Conservation (phyloP, 2,329 filamentous ascomycete species). For the Pseudogymnoascus destructans region DNA sequence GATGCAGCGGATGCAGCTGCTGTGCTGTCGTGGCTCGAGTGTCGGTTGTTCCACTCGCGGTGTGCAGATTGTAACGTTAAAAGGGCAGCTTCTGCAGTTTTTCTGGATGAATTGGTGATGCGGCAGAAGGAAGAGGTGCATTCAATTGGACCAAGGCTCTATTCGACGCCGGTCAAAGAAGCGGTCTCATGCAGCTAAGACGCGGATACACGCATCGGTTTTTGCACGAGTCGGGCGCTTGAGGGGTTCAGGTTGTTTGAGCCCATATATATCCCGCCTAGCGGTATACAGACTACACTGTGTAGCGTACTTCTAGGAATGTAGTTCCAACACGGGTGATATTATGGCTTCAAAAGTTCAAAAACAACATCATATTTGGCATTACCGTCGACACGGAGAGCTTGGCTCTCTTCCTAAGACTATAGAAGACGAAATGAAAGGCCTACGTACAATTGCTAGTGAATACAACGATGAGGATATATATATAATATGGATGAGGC, state of each 20-base stretch:
- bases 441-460: no score
- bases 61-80: slow-evolving; percentile 7
- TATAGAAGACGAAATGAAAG: no score
- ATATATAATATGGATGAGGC: no score
- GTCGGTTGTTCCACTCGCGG: slow-evolving; percentile 13
- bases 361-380: no score
- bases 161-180: background rate
- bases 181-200: slow-evolving; percentile 6
- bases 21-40: slow-evolving; percentile 26
- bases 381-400: no score
- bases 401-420: no score
- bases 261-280: no score
- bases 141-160: slow-evolving; percentile 4
- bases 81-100: slow-evolving; percentile 1
- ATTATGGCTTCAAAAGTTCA: no score
- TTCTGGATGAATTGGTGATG: slow-evolving; percentile 4
- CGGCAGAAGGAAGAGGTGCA: background rate
- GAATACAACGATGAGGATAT: no score
- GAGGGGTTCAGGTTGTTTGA: slow-evolving; percentile 3
- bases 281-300: no score
- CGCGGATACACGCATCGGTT: background rate
- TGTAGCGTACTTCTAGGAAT: no score
- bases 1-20: background rate
- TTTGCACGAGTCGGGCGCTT: background rate
- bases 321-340: no score